A percentile compares a stretch with the other conserved stretches of the same genome.
phyloP scores from a whole-genome alignment of 805 yeast genomes.

The Saccharomyces cerevisiae region DNA sequence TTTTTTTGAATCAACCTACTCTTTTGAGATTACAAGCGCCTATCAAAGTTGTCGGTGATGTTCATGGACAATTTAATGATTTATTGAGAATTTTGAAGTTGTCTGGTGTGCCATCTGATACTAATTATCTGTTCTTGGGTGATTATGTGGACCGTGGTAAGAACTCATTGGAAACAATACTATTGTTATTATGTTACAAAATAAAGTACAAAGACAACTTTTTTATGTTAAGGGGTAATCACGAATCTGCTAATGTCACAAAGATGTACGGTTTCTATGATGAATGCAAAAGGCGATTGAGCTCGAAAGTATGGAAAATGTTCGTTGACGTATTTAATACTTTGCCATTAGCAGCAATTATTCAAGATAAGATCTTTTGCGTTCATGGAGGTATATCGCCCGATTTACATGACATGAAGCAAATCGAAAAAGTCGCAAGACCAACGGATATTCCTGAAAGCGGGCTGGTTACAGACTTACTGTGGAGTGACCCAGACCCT shows the following conservation, averaged over 20 bases:
- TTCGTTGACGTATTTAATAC: constrained; percentile 94
- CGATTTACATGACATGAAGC: constrained; percentile 49
- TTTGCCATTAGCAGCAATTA: constrained; percentile 89
- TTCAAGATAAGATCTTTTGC: constrained; percentile 88
- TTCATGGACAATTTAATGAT: constrained; percentile 94
- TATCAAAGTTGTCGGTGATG: constrained; percentile 82
- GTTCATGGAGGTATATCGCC: constrained; percentile 83
- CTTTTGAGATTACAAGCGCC: constrained; percentile 63
- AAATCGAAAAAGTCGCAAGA: constrained; percentile 58
- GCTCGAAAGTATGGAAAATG: constrained; percentile 84
- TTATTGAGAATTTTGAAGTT: constrained; percentile 81
- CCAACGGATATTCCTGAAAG: constrained; percentile 81
- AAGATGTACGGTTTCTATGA: constrained; percentile 96
- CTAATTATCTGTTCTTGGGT: constrained; percentile 87
- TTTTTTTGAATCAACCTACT: constrained; percentile 58
- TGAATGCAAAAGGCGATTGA: constrained; percentile 90
- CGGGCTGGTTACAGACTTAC: constrained; percentile 65
- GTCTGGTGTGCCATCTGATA: constrained; percentile 92
- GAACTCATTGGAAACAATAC: constrained; percentile 87
- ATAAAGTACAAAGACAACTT: constrained; percentile 94
- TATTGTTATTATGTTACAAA: constrained; percentile 81
- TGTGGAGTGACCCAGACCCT: constrained; percentile 78
- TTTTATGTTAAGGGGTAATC: constrained; percentile 88
- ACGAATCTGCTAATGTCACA: constrained; percentile 94
- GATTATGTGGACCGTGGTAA: constrained; percentile 98